Evolutionary conservation across 139 green algal genomes (phyloP).

Genomic region (Zygnema cylindricum): DNA sequence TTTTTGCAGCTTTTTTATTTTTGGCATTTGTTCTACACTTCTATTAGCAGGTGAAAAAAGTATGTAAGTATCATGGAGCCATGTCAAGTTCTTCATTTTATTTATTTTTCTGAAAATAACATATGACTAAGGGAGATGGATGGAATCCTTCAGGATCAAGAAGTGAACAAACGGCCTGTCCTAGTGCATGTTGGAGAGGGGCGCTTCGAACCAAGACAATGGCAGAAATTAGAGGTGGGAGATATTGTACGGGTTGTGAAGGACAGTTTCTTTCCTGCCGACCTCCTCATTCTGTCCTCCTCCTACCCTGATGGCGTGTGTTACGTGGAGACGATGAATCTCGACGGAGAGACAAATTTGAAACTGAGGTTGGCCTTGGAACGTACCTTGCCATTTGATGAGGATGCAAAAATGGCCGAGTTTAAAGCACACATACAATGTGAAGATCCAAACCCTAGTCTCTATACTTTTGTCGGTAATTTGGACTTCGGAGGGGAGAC

Average conservation of each 20-base stretch:
- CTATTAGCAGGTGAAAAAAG: too few species aligned
- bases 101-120: background rate
- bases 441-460: constrained; percentile 78
- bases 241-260: constrained; percentile 62
- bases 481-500: constrained; percentile 53
- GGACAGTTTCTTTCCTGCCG: constrained; percentile 77
- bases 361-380: constrained; percentile 80
- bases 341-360: constrained; percentile 96
- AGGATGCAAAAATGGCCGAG: background rate
- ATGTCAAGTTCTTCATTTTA: too few species aligned
- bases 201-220: constrained; percentile 23
- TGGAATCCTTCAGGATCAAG: constrained; percentile 57
- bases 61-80: too few species aligned
- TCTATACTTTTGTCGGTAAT: constrained; percentile 83
- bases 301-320: constrained; percentile 71
- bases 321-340: constrained; percentile 93
- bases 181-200: constrained; percentile 24
- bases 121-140: background rate
- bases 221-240: constrained; percentile 51
- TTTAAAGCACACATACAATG: constrained; percentile 58
- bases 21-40: too few species aligned
- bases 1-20: too few species aligned
- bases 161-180: constrained; percentile 64
- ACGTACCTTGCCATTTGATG: constrained; percentile 41
- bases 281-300: constrained; percentile 81